Percentiles rank a stretch among this genome's conserved stretches.
These are phyloP conservation scores for Boletus semigastroideus DNA, from an alignment of 1,284 basidiomycete species.

Conservation along the genomic window DNA sequence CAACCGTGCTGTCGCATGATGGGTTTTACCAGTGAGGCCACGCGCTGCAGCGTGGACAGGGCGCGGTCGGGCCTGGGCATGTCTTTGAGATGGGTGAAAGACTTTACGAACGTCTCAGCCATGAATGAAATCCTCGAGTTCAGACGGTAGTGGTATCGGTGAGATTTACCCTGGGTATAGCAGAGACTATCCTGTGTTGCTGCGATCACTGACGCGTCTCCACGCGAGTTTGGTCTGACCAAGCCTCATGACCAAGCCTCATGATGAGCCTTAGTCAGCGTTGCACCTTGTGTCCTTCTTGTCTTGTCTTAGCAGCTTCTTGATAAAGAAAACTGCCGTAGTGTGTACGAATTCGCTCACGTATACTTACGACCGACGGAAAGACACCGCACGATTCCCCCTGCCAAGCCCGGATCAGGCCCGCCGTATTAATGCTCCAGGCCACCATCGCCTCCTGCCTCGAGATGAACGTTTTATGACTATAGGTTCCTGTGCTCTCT, in stretches of 20 bases:
- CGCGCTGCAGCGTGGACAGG: slow-evolving; percentile 63
- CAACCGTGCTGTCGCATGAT: slow-evolving; percentile 84
- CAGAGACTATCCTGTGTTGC: not conserved
- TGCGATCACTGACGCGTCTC: slow-evolving; percentile 11
- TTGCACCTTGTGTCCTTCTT: no score
- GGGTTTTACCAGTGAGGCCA: slow-evolving; percentile 83
- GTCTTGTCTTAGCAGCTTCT: no score
- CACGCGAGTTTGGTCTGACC: slow-evolving; percentile 1
- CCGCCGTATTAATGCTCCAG: no score
- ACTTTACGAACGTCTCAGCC: slow-evolving; percentile 54
- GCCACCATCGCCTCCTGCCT: not conserved
- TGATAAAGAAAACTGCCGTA: not conserved
- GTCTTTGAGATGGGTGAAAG: slow-evolving; percentile 67
- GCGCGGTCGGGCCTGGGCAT: slow-evolving; percentile 61
- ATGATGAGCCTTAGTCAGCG: slow-evolving; percentile 10
- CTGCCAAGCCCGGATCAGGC: no score
- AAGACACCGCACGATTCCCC: slow-evolving; percentile 6
- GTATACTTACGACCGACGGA: not conserved
- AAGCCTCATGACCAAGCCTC: slow-evolving; percentile 12
- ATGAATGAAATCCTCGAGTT: slow-evolving; percentile 23
- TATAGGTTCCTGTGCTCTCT: not conserved
- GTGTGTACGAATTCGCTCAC: not conserved
- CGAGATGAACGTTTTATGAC: not conserved
- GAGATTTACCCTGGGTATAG: not conserved
- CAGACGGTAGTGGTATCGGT: not conserved